Percentiles rank a stretch among this genome's conserved stretches.
phyloP scores from a whole-genome alignment of 495 filamentous ascomycete species.

The Annulohypoxylon nitens region DNA sequence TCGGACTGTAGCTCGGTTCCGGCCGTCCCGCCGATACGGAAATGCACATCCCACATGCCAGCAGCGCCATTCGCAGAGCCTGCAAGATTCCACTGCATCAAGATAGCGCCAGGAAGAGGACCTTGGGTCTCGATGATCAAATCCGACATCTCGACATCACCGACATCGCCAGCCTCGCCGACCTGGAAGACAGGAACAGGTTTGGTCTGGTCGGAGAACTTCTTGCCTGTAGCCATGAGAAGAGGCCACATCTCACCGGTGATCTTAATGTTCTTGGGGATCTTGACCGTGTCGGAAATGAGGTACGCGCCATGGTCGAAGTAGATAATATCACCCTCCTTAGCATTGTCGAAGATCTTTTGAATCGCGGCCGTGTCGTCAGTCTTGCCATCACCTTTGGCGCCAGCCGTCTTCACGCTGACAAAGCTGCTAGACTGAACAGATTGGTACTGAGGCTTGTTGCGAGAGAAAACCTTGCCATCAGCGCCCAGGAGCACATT shows the following conservation, averaged over 20 bases:
- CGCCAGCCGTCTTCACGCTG: constrained; percentile 81
- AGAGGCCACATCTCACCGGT: constrained; percentile 93
- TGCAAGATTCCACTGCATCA: constrained; percentile 92
- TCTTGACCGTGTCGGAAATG: constrained; percentile 83
- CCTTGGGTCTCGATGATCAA: constrained; percentile 84
- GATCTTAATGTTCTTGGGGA: constrained; percentile 83
- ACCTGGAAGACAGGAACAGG: constrained; percentile 81
- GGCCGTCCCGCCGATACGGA: constrained; percentile 84
- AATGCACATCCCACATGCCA: constrained; percentile 93
- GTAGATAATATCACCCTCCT: constrained; percentile 77
- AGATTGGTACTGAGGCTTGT: constrained; percentile 80
- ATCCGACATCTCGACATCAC: constrained; percentile 85
- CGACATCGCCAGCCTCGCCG: constrained; percentile 81
- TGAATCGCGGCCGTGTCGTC: constrained; percentile 82
- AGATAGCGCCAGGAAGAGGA: constrained; percentile 84
- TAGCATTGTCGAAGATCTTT: constrained; percentile 71
- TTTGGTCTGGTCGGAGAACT: constrained; percentile 77
- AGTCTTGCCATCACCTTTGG: constrained; percentile 79
- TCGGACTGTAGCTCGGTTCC: constrained; percentile 85
- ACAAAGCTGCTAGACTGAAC: constrained; percentile 71
- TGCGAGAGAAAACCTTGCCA: constrained; percentile 73
- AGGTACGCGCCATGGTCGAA: constrained; percentile 94
- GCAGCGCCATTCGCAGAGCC: constrained; percentile 73
- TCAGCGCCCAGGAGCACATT: constrained; percentile 65
- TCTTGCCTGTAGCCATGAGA: constrained; percentile 81